These are phyloP conservation scores for Psilocybe mexicana DNA, from an alignment of 1,284 basidiomycete species.

Conservation along the genomic window DNA sequence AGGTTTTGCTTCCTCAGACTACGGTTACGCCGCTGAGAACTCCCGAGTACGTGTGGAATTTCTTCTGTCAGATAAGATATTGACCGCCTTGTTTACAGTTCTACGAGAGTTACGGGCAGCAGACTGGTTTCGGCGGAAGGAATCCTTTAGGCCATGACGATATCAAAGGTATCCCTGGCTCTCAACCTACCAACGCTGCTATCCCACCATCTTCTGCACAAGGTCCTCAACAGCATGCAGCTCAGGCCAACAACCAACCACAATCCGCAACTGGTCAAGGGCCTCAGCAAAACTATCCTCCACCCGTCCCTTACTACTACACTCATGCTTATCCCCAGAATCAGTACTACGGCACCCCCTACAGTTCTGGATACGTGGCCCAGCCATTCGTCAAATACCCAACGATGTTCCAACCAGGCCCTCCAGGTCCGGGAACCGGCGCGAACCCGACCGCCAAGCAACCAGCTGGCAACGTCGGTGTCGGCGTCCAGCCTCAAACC, in stretches of 20 bases:
- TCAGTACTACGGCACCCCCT: constrained; percentile 72
- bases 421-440: constrained; percentile 61
- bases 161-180: constrained; percentile 61
- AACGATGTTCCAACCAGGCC: constrained; percentile 67
- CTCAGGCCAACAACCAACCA: constrained; percentile 46
- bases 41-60: constrained; percentile 48
- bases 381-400: constrained; percentile 77
- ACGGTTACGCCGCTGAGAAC: constrained; percentile 61
- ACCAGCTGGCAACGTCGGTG: constrained; percentile 45
- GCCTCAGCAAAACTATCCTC: constrained; percentile 62
- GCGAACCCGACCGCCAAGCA: constrained; percentile 65
- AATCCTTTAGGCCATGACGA: constrained; percentile 71
- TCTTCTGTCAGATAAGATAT: constrained; percentile 19
- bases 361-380: constrained; percentile 70
- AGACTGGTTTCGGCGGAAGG: constrained; percentile 59
- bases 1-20: constrained; percentile 61
- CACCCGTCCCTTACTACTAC: constrained; percentile 65
- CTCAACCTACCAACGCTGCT: constrained; percentile 49
- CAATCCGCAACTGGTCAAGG: constrained; percentile 59
- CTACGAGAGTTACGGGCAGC: constrained; percentile 70
- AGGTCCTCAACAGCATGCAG: constrained; percentile 44
- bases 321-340: constrained; percentile 69
- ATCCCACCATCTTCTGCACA: constrained; percentile 54
- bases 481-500: constrained; percentile 54
- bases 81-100: constrained; percentile 49